phyloP scores from a whole-genome alignment of 116 monocot genomes.

The Phalaenopsis hybrid region DNA sequence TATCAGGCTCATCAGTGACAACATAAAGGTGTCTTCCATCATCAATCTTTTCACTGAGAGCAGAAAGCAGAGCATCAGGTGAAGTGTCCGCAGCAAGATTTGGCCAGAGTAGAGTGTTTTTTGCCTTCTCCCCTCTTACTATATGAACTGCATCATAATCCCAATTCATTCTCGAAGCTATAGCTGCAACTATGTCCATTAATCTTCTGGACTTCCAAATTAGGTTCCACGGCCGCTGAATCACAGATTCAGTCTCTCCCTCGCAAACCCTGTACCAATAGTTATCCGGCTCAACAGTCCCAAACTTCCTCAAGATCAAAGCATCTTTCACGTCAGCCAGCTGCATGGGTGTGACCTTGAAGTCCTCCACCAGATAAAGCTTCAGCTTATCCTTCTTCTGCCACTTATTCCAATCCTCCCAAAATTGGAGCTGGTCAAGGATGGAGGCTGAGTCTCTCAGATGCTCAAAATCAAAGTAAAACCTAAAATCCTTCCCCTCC shows the following conservation, averaged over 20 bases:
- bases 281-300: constrained; percentile 74
- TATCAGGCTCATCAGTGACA: constrained; percentile 59
- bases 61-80: constrained; percentile 51
- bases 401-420: constrained; percentile 83
- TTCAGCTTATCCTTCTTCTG: constrained; percentile 54
- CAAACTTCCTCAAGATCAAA: constrained; percentile 92
- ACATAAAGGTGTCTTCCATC: constrained; percentile 75
- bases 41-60: constrained; percentile 55
- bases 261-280: constrained; percentile 98
- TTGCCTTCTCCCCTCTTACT: constrained; percentile 74
- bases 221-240: constrained; percentile 71
- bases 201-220: constrained; percentile 78
- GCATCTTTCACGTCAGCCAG: constrained; percentile 46
- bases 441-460: constrained; percentile 75
- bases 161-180: constrained; percentile 73
- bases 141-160: constrained; percentile 86
- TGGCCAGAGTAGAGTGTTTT: constrained; percentile 64
- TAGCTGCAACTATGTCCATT: constrained; percentile 78
- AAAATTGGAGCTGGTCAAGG: constrained; percentile 74
- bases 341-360: constrained; percentile 63
- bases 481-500: constrained; percentile 86
- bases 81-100: constrained; percentile 76
- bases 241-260: constrained; percentile 75
- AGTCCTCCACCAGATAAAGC: constrained; percentile 77
- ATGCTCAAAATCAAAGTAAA: constrained; percentile 95